Base-by-base conservation (phyloP, 352 stramenopile genomes). In the Phytophthora idaei region DNA sequence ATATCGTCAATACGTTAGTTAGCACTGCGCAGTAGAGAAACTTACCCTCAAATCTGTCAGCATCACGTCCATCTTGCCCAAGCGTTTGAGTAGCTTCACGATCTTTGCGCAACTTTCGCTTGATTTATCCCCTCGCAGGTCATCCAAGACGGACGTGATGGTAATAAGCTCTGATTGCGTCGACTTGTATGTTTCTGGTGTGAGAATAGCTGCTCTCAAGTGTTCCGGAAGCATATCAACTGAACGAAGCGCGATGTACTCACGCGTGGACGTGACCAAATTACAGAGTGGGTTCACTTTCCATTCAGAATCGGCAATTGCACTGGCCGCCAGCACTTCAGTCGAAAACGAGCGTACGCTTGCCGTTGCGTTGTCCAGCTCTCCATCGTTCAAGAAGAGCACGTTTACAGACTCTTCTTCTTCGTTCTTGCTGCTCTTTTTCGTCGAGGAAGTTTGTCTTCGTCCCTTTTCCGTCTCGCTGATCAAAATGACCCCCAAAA, bases 211-310 rank as follows among this genome's bases (percentile, higher is more conserved):
- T 41, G 81, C 84, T 41, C 87, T 77, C 52, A 96, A 61, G 52
- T 96, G 89, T 29, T 91, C 80, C 1, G 89, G 89, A 29, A 96
- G 73, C 75, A 94, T 85, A 42, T 96, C 87, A 0, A 96, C 85
- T 1, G 89, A 94, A 14, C 87, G 82, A 41, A 96, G 70, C 5
- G 84, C 86, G 28, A 94, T 77, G 53, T 96, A 96, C 61, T 96
- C 89, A 44, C 89, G 89, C 10, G 85, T 72, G 5, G 81, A 84
- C 9, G 89, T 96, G 4, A 90, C 82, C 37, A 96, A 67, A 55
- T 95, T 96, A 54, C 83, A 77, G 14, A 94, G 60, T 14, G 83
- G 77, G n/a, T 78, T 83, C 7, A 90, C 87, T 34, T 89, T 87
- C 85, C 87, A 96, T 61, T 94, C 87, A 1, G 80, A 81, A 48